Evolutionary conservation across 1,284 basidiomycete species (phyloP).

Genomic region (Rhodotorula sp.): DNA sequence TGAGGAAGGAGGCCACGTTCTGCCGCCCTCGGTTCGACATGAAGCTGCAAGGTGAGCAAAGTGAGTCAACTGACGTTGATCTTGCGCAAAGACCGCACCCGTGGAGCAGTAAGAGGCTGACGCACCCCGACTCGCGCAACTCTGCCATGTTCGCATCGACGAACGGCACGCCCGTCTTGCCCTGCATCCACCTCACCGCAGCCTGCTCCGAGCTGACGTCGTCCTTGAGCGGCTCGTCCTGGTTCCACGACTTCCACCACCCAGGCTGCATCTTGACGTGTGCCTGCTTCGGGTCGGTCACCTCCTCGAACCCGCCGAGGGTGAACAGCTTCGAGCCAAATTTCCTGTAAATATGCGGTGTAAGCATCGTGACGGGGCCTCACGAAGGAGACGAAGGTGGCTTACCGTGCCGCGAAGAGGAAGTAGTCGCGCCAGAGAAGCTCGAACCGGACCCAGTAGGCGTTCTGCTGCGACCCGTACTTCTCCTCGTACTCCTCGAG

Average conservation of each 20-base stretch:
- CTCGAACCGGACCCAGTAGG: slow-evolving; percentile 58
- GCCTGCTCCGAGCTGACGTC: slow-evolving; percentile 36
- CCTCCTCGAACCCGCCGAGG: slow-evolving; percentile 54
- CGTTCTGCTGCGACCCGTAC: slow-evolving; percentile 51
- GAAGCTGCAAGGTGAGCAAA: slow-evolving; percentile 39
- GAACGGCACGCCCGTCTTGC: slow-evolving; percentile 59
- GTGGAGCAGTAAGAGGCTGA: background rate
- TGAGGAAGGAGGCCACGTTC: slow-evolving; percentile 60
- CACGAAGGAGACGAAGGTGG: background rate
- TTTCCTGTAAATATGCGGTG: slow-evolving; percentile 39
- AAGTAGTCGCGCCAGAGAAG: slow-evolving; percentile 62
- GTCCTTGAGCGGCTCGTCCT: background rate
- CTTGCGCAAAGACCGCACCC: too few species aligned
- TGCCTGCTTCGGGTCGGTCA: slow-evolving; percentile 53
- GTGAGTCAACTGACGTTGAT: too few species aligned
- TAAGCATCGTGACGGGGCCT: too few species aligned
- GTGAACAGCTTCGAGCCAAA: slow-evolving; percentile 54
- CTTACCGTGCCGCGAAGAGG: slow-evolving; percentile 51
- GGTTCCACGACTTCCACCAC: slow-evolving; percentile 46
- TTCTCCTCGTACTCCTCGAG: slow-evolving; percentile 51
- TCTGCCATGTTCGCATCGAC: slow-evolving; percentile 61
- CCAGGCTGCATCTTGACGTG: slow-evolving; percentile 44
- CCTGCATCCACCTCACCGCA: slow-evolving; percentile 55
- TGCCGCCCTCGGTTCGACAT: slow-evolving; percentile 61
- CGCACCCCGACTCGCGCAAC: slow-evolving; percentile 55